Evolutionary conservation across 768 basidiomycete genomes (phyloP), one percentile per base, ranked within the genome.

Genomic region (Boletus huronensis): DNA sequence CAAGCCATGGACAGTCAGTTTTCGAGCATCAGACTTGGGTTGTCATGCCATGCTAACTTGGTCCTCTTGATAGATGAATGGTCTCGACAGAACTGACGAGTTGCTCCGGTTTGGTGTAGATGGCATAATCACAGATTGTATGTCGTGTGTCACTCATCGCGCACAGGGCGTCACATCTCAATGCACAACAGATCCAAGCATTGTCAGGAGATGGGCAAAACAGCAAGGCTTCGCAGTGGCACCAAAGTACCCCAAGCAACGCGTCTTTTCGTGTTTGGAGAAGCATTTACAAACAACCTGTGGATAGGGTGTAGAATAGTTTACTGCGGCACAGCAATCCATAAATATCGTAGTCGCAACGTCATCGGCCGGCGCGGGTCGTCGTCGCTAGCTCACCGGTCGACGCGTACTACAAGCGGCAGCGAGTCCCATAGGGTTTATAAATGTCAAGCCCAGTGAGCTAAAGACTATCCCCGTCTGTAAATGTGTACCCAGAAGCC

Each of bases 121-220:
- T 66, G 90, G 88, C 0, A 80, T 92, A 52, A 91, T 92, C 61
- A 83, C 88, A 5, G 89, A 92, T 64, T 88, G 78, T 78, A 55
- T 14, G 75, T 55, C 13, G 21, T 34, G 13, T 42, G 16, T 6
- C 21, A 25, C 21, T 46, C 26, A 31, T 13, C 16, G 19, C 38
- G 23, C 23, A 25, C 23, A 21, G 45, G 36, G 9, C 11, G 14
- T 45, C 10, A n/a, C n/a, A 25, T 40, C 50, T 55, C 29, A 50
- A 36, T 35, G 9, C 25, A 38, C 31, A 6, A 48, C 53, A 79
- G 78, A 83, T 65, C 87, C 90, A 4, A 70, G 74, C 41, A 70
- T 78, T 23, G 70, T 90, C 44, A 80, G 85, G 36, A 72, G 83
- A 47, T 77, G 81, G 66, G 76, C 80, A 8, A 74, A 82, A 56